Base-by-base conservation (phyloP, 169 alveolate genomes). In the Cryptosporidium bovis region DNA sequence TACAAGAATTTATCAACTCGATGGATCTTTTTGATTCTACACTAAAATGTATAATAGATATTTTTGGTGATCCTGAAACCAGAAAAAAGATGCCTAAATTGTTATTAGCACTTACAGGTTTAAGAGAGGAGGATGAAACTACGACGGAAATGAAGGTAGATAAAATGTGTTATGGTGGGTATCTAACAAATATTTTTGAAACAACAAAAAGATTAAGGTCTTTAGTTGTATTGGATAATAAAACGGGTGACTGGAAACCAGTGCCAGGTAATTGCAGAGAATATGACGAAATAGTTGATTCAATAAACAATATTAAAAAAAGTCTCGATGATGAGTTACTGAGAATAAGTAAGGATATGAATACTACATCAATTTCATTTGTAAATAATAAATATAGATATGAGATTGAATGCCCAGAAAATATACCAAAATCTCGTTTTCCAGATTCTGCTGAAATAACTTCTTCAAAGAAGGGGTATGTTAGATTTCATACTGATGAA, bases 401-500 rank as follows among this genome's bases (percentile, higher is more conserved):
- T 87, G 99, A 97, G 82, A 91, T 96, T 8, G 99, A 96, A 82
- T 85, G 95, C 36, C 93, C 95, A 3, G 96, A 93, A 53, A 87
- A 90, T 55, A 92, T 92, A 1, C 94, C 94, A 51, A 90, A 91
- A 64, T 84, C 92, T 5, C 84, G 91, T 66, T 64, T 77, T 36
- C 90, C 91, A 33, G 58, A 85, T 15, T 64, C 68, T 51, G 65
- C 82, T 65, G 99, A 97, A 83, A 95, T 96, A 36, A 97, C 99
- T 5, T 95, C 98, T 0, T 91, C 97, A 20, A 93, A 97, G 65
- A 91, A 95, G 33, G 99, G 99, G 3, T 96, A 82, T 66, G 92
- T 96, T 58, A 90, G 99, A 58, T 95, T 95, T 82, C 95, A 93
- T 48, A 96, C 97, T 50, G 91, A 82, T 53, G 94, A 90, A 68